Evolutionary conservation across 305 asterid species (phyloP), one percentile per base, ranked within the genome.

Genomic region (Solanum hybrid): DNA sequence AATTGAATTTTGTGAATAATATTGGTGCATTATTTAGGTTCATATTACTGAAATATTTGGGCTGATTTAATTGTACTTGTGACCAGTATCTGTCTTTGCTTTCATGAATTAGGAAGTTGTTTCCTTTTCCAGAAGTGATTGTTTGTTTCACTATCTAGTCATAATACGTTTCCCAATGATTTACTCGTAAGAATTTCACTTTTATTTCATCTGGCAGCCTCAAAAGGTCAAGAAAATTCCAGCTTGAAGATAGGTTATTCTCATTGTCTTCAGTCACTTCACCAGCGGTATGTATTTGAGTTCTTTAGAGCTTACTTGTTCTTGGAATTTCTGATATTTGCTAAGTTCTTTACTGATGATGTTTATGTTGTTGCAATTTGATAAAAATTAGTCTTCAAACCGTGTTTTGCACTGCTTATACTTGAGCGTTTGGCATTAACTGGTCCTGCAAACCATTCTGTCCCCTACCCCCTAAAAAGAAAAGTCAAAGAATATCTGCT

Each of bases 261-360:
- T 97, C 99, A 10, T 90, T 96, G 93, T 95, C 99, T 84, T 96
- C 99, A 2, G 97, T 94, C 89, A 96, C 99, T 88, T 96, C 99
- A 80, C 98, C 99, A 46, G 98, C 97, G 93, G 98, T 96, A 96
- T 64, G 95, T 88, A 56, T 84, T 87, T 84, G 40, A 32, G 26
- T 26, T 51, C 2, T 20, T 66, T 51, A 31, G 12, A 51, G 87
- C 29, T 10, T 51, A 20, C 87, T 17, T 29, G 42, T 51, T 84
- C 29, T 3, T n/a, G 75, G 24, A 10, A 5, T 84, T 84, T 84
- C 12, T 29, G 38, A 84, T 29, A 10, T 31, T 84, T 46, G 73
- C 24, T 1, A 51, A 51, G 22, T 51, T 84, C 6, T 10, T 31
- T 84, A 84, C 42, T 46, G 10, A 9, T 29, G 73, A 84, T 84